Evolutionary conservation across 176 grass and related monocot species (phyloP), one percentile per base, ranked within the genome.

Genomic region (Phoenix roebelenii): DNA sequence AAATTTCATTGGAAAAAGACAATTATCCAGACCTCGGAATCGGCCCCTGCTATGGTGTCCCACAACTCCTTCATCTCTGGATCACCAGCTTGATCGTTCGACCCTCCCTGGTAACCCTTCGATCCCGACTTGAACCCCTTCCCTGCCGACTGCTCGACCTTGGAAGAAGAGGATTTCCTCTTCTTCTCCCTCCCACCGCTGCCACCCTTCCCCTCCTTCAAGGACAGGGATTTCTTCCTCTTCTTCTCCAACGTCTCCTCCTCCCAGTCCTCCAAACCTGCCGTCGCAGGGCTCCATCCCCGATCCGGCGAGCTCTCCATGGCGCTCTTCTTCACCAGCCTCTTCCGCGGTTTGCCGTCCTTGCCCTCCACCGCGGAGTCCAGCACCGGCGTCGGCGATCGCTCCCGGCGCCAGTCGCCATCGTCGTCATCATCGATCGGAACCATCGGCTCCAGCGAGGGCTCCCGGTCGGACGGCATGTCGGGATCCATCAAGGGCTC

Each of bases 61-160:
- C 93, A 91, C 54, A 97, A 77, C 62, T 97, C 92, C 52, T 73
- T 77, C 30, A 85, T 81, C 60, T 91, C 93, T 62, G 65, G 74
- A 32, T 90, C 80, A 32, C 78, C 77, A 4, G 71, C 81, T 23
- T 63, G 58, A 16, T 23, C 63, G 17, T 62, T 71, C 5, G 57
- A 68, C 1, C 81, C 72, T 1, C 80, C 75, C 0, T 7, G 35
- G 35, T 59, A 68, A 25, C 60, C 57, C 57, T 72, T 52, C 49
- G n/a, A 72, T 16, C 57, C 32, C 1, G 24, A 30, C 3, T 60
- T 61, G 10, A 54, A 58, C 16, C 49, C 83, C 80, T 68, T 87
- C 30, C 70, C 74, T 0, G 14, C 18, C 3, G 23, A 7, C 26
- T 9, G 52, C n/a, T 68, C 52, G 18, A 6, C 52, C 4, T 68